Conservation (phyloP, 78 protist genomes). For the Isochrysis galbana region DNA sequence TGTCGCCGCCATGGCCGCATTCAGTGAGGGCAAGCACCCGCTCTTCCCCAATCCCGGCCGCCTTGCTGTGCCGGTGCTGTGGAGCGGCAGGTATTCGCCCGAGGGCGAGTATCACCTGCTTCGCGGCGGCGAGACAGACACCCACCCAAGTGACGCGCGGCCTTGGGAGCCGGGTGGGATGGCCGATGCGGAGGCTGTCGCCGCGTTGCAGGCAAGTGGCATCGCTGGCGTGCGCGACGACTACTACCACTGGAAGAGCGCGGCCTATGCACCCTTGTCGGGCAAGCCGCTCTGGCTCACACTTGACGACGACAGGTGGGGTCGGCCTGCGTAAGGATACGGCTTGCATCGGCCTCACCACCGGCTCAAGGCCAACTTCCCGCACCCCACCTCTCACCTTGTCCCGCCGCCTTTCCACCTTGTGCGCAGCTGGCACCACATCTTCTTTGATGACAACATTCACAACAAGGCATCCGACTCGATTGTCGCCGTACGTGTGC, state of each 20-base stretch:
- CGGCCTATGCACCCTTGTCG: not conserved
- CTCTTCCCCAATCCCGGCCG: not conserved
- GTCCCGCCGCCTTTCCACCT: too few relatives aligned
- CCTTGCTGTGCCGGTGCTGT: too few relatives aligned
- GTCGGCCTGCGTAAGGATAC: not conserved
- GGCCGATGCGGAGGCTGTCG: not conserved
- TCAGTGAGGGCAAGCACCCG: not conserved
- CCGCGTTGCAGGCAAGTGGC: not conserved
- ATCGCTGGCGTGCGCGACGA: not conserved
- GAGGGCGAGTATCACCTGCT: too few relatives aligned
- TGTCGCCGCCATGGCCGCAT: not conserved
- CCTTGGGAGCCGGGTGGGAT: not conserved
- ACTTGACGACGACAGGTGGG: not conserved
- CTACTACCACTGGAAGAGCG: not conserved
- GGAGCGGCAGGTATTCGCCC: too few relatives aligned
- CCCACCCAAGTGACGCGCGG: too few relatives aligned
- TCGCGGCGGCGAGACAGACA: too few relatives aligned
- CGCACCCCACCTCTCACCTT: not conserved
- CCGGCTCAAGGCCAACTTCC: too few relatives aligned
- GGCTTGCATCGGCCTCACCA: too few relatives aligned
- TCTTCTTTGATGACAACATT: slow-evolving; percentile 33
- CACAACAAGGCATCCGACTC: not conserved
- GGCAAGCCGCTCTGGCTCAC: slow-evolving; percentile 21
- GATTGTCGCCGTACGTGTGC: slow-evolving; percentile 19
- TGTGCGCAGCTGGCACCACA: not conserved